Evolutionary conservation across 257 asterid genomes (phyloP), one percentile per base, ranked within the genome.

Genomic region (Solanum raphanifolium): DNA sequence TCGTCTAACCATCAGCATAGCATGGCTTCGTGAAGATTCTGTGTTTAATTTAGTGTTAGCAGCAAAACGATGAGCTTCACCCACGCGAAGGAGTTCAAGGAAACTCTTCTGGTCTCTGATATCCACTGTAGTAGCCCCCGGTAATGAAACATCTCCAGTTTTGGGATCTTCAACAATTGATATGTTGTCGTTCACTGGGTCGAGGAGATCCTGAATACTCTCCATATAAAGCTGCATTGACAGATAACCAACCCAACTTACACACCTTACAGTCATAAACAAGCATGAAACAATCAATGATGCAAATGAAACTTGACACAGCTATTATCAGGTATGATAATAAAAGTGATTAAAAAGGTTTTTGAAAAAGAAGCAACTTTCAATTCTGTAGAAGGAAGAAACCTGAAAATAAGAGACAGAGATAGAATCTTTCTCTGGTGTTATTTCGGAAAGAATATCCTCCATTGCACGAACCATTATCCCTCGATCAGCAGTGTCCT

Each of bases 391-490:
- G 84, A 46, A 62, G 76, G 86, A 32, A 20, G 68, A 43, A 85
- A 96, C 99, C 99, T 96, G 99, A 87, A 94, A 91, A 90, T 94
- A 96, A 86, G 99, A 96, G 85, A 95, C 96, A 52, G 93, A 92
- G 83, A 96, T 79, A 65, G 88, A 85, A 91, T 95, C 99, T 72
- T 86, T 93, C 88, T 91, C 96, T 4, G 90, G 94, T 62, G 96
- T 93, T 83, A 91, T 90, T 86, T 93, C 93, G 7, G 93, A 89
- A 85, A 96, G 83, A 91, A 94, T 95, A 87, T 95, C 96, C 92
- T 95, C 99, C 98, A 96, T 87, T 86, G 99, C 95, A 71, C 98
- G 98, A 83, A 95, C 91, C 98, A 96, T 96, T 78, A 96, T 96
- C 87, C 98, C 99, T 76, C 98, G 98, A 89, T 89, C 94, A 88